A percentile compares a stretch with the other conserved stretches of the same genome.
Evolutionary conservation across 495 filamentous ascomycete genomes (phyloP).

Genomic region (Hypoxylon intermedium): DNA sequence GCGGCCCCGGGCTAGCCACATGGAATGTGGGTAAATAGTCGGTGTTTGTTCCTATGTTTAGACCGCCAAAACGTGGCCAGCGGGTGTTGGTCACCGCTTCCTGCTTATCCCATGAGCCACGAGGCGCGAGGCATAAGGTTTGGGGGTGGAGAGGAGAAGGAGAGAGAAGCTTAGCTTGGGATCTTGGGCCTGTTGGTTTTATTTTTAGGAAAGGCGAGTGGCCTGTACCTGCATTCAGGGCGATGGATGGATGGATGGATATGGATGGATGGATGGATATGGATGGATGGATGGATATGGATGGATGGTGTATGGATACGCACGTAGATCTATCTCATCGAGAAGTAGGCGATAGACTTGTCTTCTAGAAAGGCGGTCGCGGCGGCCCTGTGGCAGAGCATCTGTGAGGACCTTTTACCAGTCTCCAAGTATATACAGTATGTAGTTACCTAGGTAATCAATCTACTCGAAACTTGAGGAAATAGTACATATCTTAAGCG

Average conservation of each 20-base stretch:
- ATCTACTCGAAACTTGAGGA: no score
- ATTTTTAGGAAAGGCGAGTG: conserved; percentile 3
- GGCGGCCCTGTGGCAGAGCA: no score
- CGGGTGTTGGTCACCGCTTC: neutral
- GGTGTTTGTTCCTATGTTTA: neutral
- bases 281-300: neutral
- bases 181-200: neutral
- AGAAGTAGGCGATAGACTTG: no score
- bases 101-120: neutral
- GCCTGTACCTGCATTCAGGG: neutral
- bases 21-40: conserved; percentile 8
- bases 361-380: no score
- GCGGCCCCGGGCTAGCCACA: conserved; percentile 9
- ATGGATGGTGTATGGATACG: no score
- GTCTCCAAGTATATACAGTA: no score
- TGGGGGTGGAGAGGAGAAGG: neutral
- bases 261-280: neutral
- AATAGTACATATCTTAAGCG: no score
- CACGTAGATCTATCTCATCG: no score
- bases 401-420: no score
- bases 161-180: neutral
- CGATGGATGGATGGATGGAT: neutral
- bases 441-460: no score
- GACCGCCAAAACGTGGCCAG: conserved; percentile 5
- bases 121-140: neutral